Evolutionary conservation across 2,329 filamentous ascomycete genomes (phyloP), one percentile per base, ranked within the genome.

Genomic region (Dothistroma pini): DNA sequence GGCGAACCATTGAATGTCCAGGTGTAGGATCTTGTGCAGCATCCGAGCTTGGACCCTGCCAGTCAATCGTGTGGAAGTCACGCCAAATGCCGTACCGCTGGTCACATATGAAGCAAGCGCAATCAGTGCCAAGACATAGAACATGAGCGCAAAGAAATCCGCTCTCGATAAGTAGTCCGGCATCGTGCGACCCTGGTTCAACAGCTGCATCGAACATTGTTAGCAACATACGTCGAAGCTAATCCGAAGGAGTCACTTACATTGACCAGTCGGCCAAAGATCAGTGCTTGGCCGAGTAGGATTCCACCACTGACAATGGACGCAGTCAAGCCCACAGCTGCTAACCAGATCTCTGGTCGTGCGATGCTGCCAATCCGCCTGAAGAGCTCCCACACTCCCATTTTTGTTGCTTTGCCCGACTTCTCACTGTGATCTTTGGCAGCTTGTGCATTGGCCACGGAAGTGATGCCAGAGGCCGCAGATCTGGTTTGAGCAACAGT

Each of bases 281-380:
- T 81, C 29, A 86, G 75, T 29, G 84, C 84, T 63, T 86, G 81
- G 16, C 86, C 86, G 29, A 89, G 81, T 44, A 88, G 78, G 35
- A 83, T 75, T 4, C 74, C 77, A 12, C 74, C 81, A 19, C 78
- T 81, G 35, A 79, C 63, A 14, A 80, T 72, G 0, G 80, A 81
- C 7, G 77, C 76, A 47, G 75, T 48, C 4, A 82, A 68, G 5
- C 79, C 80, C 6, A 80, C 49, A 4, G 66, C 57, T 22, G 80
- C 75, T 49, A 80, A 74, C 9, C 72, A 68, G 2, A 69, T 62
- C 55, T 81, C 76, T 9, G 76, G 69, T 25, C 72, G 75, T 50
- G 66, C 61, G 41, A 71, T 62, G 4, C 38, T 51, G 21, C 63
- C 58, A 11, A 68, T 61, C 6, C 64, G 61, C 21, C 50, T 55